phyloP scores from a whole-genome alignment of 2,329 filamentous ascomycete genomes.

The Xylariomycetidae sp. region DNA sequence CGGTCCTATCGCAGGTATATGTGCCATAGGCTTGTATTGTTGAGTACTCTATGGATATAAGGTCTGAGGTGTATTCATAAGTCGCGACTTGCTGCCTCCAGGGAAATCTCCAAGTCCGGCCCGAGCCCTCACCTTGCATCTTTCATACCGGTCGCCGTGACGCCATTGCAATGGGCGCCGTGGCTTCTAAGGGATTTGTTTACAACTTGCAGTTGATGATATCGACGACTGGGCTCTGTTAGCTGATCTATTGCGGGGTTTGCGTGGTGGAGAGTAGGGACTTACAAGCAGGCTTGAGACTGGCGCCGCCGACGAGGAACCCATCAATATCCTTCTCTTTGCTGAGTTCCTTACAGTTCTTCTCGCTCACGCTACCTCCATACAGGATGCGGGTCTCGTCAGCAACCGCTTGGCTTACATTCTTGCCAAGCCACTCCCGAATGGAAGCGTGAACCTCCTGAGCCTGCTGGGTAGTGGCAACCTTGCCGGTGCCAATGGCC shows the following conservation, averaged over 20 bases:
- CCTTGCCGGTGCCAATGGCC: constrained; percentile 91
- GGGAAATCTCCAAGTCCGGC: constrained; percentile 4
- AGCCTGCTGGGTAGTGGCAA: constrained; percentile 82
- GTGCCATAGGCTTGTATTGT: too few relatives aligned
- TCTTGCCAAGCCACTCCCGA: constrained; percentile 77
- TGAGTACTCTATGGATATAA: too few relatives aligned
- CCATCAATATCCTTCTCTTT: constrained; percentile 96
- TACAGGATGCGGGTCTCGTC: constrained; percentile 93
- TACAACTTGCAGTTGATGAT: constrained; percentile 56
- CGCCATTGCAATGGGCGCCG: too few relatives aligned
- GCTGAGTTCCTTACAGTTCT: constrained; percentile 92
- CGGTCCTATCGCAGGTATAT: too few relatives aligned
- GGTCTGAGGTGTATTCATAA: constrained; percentile 3
- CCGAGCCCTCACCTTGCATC: too few relatives aligned
- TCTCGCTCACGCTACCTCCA: constrained; percentile 93
- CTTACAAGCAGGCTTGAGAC: constrained; percentile 92
- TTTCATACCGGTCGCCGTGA: too few relatives aligned
- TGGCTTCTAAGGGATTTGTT: constrained; percentile 14
- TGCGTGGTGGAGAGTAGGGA: constrained; percentile 21
- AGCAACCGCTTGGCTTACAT: constrained; percentile 69
- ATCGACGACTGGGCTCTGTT: constrained; percentile 42
- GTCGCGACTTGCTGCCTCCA: constrained; percentile 1
- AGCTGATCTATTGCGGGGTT: constrained; percentile 5
- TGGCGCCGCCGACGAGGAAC: constrained; percentile 94
- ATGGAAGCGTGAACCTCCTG: constrained; percentile 93